These are phyloP conservation scores for Rosa hybrid DNA, from an alignment of 331 rosid genomes.

Conservation along the genomic window DNA sequence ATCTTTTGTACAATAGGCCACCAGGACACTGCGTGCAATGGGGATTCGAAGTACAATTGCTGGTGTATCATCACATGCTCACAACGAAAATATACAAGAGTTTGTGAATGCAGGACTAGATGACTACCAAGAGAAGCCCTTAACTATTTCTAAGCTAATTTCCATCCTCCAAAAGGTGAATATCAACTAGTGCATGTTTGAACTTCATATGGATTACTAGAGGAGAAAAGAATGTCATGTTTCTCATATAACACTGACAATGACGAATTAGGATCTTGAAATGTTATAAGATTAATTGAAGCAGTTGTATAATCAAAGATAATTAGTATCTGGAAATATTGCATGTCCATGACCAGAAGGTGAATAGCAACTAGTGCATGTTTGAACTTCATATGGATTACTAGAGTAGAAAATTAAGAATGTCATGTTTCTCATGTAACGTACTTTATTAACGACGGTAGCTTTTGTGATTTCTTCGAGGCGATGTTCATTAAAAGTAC, in stretches of 20 bases:
- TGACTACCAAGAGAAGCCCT: slow-evolving; percentile 74
- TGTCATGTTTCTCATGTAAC: neutral
- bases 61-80: slow-evolving; percentile 59
- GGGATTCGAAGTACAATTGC: slow-evolving; percentile 62
- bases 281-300: neutral
- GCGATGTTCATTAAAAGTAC: too few species aligned
- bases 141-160: slow-evolving; percentile 45
- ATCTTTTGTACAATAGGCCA: slow-evolving; percentile 49
- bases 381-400: slow-evolving; percentile 1
- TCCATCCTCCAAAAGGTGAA: slow-evolving; percentile 48
- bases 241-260: neutral
- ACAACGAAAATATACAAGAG: slow-evolving; percentile 33
- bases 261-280: neutral
- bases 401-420: neutral
- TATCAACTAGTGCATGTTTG: slow-evolving; percentile 8
- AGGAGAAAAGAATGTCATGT: neutral
- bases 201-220: neutral
- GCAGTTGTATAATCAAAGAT: neutral
- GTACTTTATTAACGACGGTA: too few species aligned
- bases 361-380: slow-evolving; percentile 21
- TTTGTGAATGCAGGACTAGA: slow-evolving; percentile 73
- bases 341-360: slow-evolving; percentile 21
- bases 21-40: slow-evolving; percentile 66
- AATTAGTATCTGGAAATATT: neutral
- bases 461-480: too few species aligned